These are phyloP conservation scores for Suillus sp. DNA, from an alignment of 768 basidiomycete species.

Conservation along the genomic window DNA sequence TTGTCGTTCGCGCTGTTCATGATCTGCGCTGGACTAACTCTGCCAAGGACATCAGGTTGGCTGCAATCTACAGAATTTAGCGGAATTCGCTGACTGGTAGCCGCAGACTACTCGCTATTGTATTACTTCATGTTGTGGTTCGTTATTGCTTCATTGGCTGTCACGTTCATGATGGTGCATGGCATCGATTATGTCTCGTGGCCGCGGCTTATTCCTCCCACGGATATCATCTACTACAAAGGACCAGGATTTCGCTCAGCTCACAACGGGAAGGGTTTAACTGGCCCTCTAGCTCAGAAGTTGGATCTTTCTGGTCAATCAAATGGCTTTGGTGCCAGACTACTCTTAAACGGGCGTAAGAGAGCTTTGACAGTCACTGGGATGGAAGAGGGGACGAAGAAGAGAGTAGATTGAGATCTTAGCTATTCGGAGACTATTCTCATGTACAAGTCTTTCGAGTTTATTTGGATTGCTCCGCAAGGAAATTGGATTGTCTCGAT, in stretches of 20 bases:
- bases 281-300: slow-evolving; percentile 36
- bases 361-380: slow-evolving; percentile 37
- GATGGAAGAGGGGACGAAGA: slow-evolving; percentile 75
- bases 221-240: slow-evolving; percentile 80
- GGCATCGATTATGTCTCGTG: slow-evolving; percentile 95
- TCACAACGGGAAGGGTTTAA: slow-evolving; percentile 75
- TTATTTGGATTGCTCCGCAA: no score
- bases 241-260: slow-evolving; percentile 87
- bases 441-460: background rate
- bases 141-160: slow-evolving; percentile 57
- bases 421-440: no score
- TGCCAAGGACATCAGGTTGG: slow-evolving; percentile 87
- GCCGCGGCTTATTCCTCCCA: slow-evolving; percentile 83
- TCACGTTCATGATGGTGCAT: slow-evolving; percentile 76
- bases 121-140: slow-evolving; percentile 89
- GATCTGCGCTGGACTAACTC: slow-evolving; percentile 82
- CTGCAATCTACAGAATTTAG: slow-evolving; percentile 18
- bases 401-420: slow-evolving; percentile 62
- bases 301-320: slow-evolving; percentile 38
- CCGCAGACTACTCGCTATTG: slow-evolving; percentile 76
- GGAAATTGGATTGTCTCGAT: background rate
- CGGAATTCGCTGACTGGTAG: slow-evolving; percentile 12
- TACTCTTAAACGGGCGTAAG: slow-evolving; percentile 38
- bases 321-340: slow-evolving; percentile 38
- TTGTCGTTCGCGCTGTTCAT: slow-evolving; percentile 83